Evolutionary conservation across 129 eudicot species (phyloP).

Genomic region (Flaveria robusta): DNA sequence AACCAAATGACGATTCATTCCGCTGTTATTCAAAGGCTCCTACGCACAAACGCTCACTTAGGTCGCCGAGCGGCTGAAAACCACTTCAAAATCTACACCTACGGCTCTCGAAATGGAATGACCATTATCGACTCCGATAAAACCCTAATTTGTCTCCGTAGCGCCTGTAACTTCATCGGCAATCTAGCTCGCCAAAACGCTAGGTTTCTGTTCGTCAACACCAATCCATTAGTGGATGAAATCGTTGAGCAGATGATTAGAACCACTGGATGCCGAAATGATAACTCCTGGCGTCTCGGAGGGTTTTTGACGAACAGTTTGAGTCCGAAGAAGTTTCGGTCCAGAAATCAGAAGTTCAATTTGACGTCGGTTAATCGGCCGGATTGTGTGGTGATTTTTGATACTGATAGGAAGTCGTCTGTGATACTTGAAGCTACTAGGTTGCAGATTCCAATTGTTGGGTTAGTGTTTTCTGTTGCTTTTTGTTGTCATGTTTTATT

Average conservation of each 20-base stretch:
- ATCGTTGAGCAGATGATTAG: slow-evolving; percentile 68
- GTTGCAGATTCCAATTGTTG: slow-evolving; percentile 88
- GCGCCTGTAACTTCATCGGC: slow-evolving; percentile 76
- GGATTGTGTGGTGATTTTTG: slow-evolving; percentile 85
- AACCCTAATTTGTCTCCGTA: slow-evolving; percentile 87
- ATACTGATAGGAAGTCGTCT: slow-evolving; percentile 64
- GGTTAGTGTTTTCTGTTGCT: slow-evolving; percentile 35
- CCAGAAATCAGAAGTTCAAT: slow-evolving; percentile 73
- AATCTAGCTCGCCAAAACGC: slow-evolving; percentile 54
- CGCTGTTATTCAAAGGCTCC: slow-evolving; percentile 77
- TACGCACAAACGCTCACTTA: slow-evolving; percentile 75
- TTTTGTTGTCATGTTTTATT: neutral
- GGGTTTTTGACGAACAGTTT: slow-evolving; percentile 78
- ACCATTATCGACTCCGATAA: slow-evolving; percentile 80
- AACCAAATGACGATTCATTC: slow-evolving; percentile 74
- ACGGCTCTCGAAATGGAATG: slow-evolving; percentile 65
- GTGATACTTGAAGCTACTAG: slow-evolving; percentile 70
- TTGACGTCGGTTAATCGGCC: slow-evolving; percentile 53
- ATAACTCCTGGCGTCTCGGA: slow-evolving; percentile 71
- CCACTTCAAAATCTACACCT: slow-evolving; percentile 82
- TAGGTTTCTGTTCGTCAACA: slow-evolving; percentile 74
- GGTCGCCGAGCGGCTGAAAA: slow-evolving; percentile 69
- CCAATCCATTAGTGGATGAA: slow-evolving; percentile 72
- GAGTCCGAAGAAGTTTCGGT: slow-evolving; percentile 75
- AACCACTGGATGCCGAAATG: slow-evolving; percentile 47